Conservation (phyloP, 75 land plant genomes). For the Selaginella tamariscina region DNA sequence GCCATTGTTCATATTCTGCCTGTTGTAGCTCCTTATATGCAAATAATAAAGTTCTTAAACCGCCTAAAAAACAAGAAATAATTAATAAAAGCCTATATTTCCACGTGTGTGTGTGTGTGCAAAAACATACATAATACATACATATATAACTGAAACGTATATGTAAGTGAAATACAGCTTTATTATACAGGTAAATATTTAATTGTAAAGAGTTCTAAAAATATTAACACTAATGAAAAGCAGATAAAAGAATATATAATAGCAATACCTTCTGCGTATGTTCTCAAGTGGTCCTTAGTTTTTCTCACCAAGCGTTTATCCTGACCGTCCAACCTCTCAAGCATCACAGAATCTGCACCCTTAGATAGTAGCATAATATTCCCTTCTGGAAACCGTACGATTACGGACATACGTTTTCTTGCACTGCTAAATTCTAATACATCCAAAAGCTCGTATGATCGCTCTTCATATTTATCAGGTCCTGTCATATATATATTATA, state of each 20-base stretch:
- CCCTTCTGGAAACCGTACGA: slow-evolving; percentile 5
- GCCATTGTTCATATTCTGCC: not conserved
- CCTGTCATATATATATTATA: not conserved
- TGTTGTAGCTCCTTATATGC: not conserved
- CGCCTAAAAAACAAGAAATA: no score
- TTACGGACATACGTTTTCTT: slow-evolving; percentile 10
- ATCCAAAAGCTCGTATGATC: slow-evolving; percentile 5
- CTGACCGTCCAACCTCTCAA: slow-evolving; percentile 10
- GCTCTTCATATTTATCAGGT: not conserved
- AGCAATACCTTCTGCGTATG: not conserved
- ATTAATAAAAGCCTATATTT: no score
- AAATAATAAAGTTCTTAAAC: not conserved
- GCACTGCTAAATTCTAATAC: slow-evolving; percentile 2
- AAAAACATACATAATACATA: no score
- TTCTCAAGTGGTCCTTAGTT: not conserved
- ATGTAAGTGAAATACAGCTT: no score
- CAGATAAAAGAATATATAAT: no score
- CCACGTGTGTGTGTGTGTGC: no score
- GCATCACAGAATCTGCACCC: slow-evolving; percentile 15
- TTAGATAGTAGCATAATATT: not conserved
- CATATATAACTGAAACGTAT: no score
- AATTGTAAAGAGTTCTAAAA: no score
- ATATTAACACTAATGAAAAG: no score
- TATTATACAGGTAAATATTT: no score
- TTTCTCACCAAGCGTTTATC: not conserved